These are phyloP conservation scores for Thermomyces lanuginosus DNA, from an alignment of 2,329 filamentous ascomycete genomes.

Conservation along the genomic window DNA sequence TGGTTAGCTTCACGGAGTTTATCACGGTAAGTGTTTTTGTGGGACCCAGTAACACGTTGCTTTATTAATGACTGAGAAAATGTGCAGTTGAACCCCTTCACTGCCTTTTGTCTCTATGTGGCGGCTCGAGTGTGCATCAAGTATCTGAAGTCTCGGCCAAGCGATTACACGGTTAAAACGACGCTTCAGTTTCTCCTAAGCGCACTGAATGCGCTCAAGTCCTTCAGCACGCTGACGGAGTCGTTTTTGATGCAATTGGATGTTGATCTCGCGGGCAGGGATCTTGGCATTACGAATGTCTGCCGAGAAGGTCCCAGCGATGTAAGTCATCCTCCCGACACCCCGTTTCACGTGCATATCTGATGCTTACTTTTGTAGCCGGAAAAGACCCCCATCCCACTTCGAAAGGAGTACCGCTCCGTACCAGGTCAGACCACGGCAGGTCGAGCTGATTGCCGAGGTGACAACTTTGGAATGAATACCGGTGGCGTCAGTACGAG, in stretches of 20 bases:
- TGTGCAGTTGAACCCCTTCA: conserved; percentile 76
- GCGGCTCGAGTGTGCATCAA: conserved; percentile 88
- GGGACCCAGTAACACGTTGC: conserved; percentile 22
- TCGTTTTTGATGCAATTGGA: conserved; percentile 90
- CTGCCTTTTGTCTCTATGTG: conserved; percentile 93
- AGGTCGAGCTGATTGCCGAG: too few relatives aligned
- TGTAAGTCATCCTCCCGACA: too few relatives aligned
- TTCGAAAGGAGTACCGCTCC: too few relatives aligned
- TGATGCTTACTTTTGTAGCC: too few relatives aligned
- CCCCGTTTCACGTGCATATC: too few relatives aligned
- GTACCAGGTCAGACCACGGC: too few relatives aligned
- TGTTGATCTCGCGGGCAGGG: conserved; percentile 59
- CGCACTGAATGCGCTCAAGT: conserved; percentile 79
- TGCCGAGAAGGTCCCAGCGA: too few relatives aligned
- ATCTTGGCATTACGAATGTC: conserved; percentile 13
- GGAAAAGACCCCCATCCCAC: too few relatives aligned
- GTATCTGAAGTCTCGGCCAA: conserved; percentile 83
- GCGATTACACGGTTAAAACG: conserved; percentile 59
- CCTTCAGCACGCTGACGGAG: conserved; percentile 77
- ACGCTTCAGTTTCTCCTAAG: conserved; percentile 80
- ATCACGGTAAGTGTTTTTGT: conserved; percentile 45
- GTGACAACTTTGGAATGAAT: too few relatives aligned
- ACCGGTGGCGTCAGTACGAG: too few relatives aligned
- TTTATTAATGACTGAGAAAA: conserved; percentile 9
- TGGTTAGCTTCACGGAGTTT: conserved; percentile 80